phyloP scores from a whole-genome alignment of 306 rosid genomes.

The Prunus persica region DNA sequence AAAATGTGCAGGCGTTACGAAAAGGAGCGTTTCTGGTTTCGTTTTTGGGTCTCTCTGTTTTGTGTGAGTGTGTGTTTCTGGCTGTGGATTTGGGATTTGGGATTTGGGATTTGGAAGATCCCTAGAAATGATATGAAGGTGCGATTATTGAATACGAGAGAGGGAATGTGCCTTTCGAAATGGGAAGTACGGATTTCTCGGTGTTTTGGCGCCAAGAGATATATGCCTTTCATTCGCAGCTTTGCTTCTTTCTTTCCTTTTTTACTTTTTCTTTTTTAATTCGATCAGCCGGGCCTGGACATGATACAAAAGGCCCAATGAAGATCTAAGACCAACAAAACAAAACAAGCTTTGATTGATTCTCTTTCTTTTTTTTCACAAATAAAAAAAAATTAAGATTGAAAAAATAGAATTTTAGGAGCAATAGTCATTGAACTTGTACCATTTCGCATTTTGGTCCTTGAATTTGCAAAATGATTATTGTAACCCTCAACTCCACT shows the following conservation, averaged over 20 bases:
- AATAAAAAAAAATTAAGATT: too few relatives aligned
- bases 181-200: conserved; percentile 21
- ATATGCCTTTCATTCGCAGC: too few relatives aligned
- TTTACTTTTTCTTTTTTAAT: background rate
- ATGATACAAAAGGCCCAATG: background rate
- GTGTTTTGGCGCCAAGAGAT: conserved; percentile 60
- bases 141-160: background rate
- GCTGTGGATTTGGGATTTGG: background rate
- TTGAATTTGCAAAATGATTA: too few relatives aligned
- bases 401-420: too few relatives aligned
- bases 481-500: too few relatives aligned
- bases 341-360: too few relatives aligned
- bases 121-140: conserved; percentile 13
- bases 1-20: conserved; percentile 24
- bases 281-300: background rate
- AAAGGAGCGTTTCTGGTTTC: conserved; percentile 8
- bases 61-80: too few relatives aligned
- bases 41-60: background rate
- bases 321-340: background rate
- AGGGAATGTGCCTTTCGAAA: conserved; percentile 6
- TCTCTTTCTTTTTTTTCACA: too few relatives aligned
- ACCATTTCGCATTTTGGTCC: too few relatives aligned
- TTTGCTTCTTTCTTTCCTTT: background rate
- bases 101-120: conserved; percentile 8
- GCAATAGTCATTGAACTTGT: too few relatives aligned